Conservation (phyloP, 257 asterid species). For the Gardenia jasminoides region DNA sequence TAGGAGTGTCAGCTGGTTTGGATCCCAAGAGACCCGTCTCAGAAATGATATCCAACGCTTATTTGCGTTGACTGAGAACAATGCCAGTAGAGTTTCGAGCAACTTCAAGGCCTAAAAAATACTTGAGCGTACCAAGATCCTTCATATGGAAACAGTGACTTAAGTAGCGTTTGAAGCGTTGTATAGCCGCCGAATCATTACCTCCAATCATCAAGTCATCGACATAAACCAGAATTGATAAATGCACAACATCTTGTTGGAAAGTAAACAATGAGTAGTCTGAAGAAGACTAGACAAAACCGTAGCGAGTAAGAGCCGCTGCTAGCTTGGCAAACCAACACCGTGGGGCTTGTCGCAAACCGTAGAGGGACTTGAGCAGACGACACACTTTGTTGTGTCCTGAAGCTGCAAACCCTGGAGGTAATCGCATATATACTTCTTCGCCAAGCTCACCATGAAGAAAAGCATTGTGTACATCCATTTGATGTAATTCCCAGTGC, state of each 20-base stretch:
- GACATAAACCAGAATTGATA: not conserved
- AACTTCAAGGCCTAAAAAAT: not conserved
- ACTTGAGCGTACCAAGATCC: not conserved
- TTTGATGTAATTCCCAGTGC: not conserved
- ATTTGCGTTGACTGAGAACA: not conserved
- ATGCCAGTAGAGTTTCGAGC: not conserved
- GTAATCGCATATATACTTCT: not conserved
- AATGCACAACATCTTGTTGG: not conserved
- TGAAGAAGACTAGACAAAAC: not conserved
- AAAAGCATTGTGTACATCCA: not conserved
- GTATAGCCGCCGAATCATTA: not conserved
- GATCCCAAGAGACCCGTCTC: not conserved
- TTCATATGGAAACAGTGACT: conserved; percentile 3
- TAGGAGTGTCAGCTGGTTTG: not conserved
- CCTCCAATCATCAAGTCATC: not conserved
- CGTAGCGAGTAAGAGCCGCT: not conserved
- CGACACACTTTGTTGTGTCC: not conserved
- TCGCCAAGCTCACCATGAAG: not conserved
- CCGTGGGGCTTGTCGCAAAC: not conserved
- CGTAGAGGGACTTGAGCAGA: not conserved
- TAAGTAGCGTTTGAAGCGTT: not conserved
- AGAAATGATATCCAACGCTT: not conserved
- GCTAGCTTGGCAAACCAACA: conserved; percentile 3
- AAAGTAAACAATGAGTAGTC: not conserved
- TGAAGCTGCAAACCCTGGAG: not conserved